A percentile compares a stretch with the other conserved stretches of the same genome.
These are phyloP conservation scores for Porphyrellus cyaneotinctus DNA, from an alignment of 768 basidiomycete genomes.

Conservation along the genomic window DNA sequence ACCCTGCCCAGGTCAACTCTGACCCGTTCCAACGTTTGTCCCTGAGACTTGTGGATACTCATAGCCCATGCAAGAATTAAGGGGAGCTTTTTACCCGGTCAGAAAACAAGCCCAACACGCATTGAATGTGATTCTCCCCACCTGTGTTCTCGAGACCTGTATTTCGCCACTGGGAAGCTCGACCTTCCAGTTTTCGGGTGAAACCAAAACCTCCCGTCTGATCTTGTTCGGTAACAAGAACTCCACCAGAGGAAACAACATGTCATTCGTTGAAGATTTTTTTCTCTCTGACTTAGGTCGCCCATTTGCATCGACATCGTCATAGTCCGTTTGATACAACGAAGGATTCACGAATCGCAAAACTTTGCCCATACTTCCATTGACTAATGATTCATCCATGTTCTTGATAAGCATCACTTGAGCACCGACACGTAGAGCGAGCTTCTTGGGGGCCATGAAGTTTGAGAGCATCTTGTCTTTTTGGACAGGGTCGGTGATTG, in stretches of 20 bases:
- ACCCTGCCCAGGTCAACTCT: slow-evolving; percentile 91
- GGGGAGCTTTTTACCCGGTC: slow-evolving; percentile 53
- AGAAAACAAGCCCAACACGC: neutral
- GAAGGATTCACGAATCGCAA: slow-evolving; percentile 63
- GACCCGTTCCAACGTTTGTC: slow-evolving; percentile 92
- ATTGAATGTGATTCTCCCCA: slow-evolving; percentile 27
- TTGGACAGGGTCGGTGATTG: slow-evolving; percentile 47
- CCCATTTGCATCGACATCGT: slow-evolving; percentile 33
- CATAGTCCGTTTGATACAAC: slow-evolving; percentile 41
- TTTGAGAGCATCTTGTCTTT: slow-evolving; percentile 79
- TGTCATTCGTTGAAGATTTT: slow-evolving; percentile 27
- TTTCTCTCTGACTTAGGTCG: slow-evolving; percentile 34
- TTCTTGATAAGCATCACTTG: slow-evolving; percentile 99
- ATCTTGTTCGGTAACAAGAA: slow-evolving; percentile 62
- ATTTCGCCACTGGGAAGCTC: slow-evolving; percentile 85
- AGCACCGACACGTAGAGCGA: slow-evolving; percentile 73
- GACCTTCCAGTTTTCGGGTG: slow-evolving; percentile 78
- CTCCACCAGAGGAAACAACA: slow-evolving; percentile 68
- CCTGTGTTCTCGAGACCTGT: slow-evolving; percentile 77
- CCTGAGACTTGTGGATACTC: slow-evolving; percentile 98
- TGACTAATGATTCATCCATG: slow-evolving; percentile 83
- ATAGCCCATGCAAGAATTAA: slow-evolving; percentile 95
- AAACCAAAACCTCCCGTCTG: slow-evolving; percentile 52
- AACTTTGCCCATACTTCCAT: slow-evolving; percentile 90
- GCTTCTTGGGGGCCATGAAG: slow-evolving; percentile 77